Base-by-base conservation (phyloP, 2,329 filamentous ascomycete genomes). In the Claviceps maximensis region DNA sequence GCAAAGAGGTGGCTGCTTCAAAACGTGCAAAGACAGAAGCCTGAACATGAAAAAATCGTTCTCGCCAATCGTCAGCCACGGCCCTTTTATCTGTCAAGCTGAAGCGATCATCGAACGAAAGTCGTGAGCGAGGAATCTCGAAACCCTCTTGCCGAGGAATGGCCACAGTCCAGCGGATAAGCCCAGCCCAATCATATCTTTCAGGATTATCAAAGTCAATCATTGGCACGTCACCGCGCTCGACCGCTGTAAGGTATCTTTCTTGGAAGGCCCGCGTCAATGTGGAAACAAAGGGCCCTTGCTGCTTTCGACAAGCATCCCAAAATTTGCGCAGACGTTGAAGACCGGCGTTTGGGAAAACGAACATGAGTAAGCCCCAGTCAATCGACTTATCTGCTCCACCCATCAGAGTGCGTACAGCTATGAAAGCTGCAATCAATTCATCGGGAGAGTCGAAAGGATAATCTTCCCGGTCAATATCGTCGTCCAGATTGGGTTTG, bases 151-250 rank as follows among this genome's bases (percentile, higher is more conserved):
- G 66, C 0, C 68, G 68, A 25, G 73, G 67, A 4, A 79, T 76
- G 23, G 74, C 71, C 57, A 80, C 69, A 1, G 82, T 76, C 87
- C 87, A 91, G 38, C 76, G 71, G 47, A 89, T 76, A 6, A 90
- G 66, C 4, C 64, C 66, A 10, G 71, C 67, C 85, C 87, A 89
- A 61, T 90, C 83, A 55, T 87, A 88, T 1, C 75, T 74, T 41
- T 76, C 65, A 0, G 82, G 73, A 47, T 84, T 69, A 50, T 86
- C 74, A 57, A 79, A 86, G 62, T 88, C 72, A 21, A 90, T 71
- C 2, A 72, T 65, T 1, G 80, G 75, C 1, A 90, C 58, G 56
- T 83, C 74, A 9, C 76, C 76, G 1, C 71, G 73, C 57, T 82
- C 77, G 58, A 89, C 88, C 0, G 85, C 85, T 47, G 73, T 67